A percentile compares a stretch with the other conserved stretches of the same genome.
phyloP scores from a whole-genome alignment of 805 yeast species.

The Pichia paraexigua region DNA sequence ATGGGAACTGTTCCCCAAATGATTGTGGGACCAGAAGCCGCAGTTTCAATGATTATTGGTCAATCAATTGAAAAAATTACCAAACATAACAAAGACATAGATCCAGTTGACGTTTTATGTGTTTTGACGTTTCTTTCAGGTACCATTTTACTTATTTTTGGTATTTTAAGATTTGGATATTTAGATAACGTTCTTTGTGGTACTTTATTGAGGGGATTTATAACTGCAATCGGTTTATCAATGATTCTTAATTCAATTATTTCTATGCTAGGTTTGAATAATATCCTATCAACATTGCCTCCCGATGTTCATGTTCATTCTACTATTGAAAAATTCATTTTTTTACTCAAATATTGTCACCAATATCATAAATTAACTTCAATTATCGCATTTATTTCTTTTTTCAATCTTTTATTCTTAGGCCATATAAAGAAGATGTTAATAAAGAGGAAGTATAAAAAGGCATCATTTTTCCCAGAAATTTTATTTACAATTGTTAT shows the following conservation, averaged over 20 bases:
- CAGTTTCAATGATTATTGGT: conserved; percentile 76
- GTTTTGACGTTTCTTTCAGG: conserved; percentile 74
- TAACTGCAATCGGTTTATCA: conserved; percentile 76
- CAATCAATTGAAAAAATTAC: conserved; percentile 58
- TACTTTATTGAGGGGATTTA: conserved; percentile 72
- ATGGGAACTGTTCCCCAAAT: conserved; percentile 83
- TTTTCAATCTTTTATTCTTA: conserved; percentile 36
- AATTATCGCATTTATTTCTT: conserved; percentile 46
- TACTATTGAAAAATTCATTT: conserved; percentile 60
- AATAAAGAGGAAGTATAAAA: conserved; percentile 27
- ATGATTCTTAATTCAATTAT: conserved; percentile 74
- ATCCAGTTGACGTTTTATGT: conserved; percentile 51
- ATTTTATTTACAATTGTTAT: conserved; percentile 66
- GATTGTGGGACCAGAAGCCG: conserved; percentile 91
- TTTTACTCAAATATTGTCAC: conserved; percentile 40
- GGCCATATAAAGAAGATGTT: conserved; percentile 34
- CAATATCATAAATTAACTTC: conserved; percentile 54
- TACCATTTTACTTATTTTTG: conserved; percentile 58
- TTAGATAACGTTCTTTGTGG: conserved; percentile 73
- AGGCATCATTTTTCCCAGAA: conserved; percentile 71
- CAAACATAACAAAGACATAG: conserved; percentile 34
- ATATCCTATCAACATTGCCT: conserved; percentile 37
- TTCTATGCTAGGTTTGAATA: conserved; percentile 60
- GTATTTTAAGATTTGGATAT: conserved; percentile 79
- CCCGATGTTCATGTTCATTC: conserved; percentile 50